Evolutionary conservation across 805 yeast species (phyloP).

Genomic region (Saccharomycopsis sp.): DNA sequence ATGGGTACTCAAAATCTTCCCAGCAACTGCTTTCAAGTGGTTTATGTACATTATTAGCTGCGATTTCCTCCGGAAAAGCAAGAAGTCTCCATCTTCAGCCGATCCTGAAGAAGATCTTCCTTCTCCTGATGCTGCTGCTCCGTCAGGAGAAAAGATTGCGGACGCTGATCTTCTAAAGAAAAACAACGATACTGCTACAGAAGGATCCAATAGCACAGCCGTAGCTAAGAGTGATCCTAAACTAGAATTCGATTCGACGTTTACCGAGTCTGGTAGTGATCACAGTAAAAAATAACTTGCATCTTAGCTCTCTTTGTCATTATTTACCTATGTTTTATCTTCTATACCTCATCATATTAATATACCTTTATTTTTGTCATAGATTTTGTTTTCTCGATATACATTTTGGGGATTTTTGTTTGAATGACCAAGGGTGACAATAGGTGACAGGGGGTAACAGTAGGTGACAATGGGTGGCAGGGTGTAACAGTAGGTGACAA

Average conservation of each 20-base stretch:
- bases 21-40: slow-evolving; percentile 33
- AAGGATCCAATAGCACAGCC: background rate
- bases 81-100: slow-evolving; percentile 3
- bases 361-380: no score
- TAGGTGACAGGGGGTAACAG: no score
- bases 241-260: no score
- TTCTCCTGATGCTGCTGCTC: background rate
- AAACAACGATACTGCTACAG: background rate
- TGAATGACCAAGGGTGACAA: no score
- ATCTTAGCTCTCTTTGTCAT: background rate
- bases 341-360: no score
- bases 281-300: background rate
- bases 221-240: background rate
- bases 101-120: background rate
- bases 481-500: no score
- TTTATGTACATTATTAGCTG: slow-evolving; percentile 7
- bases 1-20: slow-evolving; percentile 62
- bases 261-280: background rate
- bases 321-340: no score
- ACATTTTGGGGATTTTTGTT: no score
- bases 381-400: no score
- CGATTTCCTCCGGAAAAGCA: slow-evolving; percentile 14
- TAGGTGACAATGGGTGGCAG: no score
- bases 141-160: background rate
- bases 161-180: background rate